These are phyloP conservation scores for Mortierella sp. DNA, from an alignment of 371 early-diverging fungal species.

Conservation along the genomic window DNA sequence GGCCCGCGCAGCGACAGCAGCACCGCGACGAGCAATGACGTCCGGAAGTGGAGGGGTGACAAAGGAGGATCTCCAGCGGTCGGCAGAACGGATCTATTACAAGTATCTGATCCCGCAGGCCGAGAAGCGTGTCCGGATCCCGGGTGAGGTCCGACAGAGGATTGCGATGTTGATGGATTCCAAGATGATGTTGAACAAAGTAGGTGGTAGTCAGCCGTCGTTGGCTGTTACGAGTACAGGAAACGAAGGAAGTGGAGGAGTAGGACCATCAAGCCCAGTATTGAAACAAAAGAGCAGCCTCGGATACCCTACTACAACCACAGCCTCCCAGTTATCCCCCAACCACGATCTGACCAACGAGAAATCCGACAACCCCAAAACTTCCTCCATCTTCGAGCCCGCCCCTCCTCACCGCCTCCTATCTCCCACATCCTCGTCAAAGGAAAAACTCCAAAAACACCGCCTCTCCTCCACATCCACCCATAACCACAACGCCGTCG, in stretches of 20 bases:
- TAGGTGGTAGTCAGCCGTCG: not conserved
- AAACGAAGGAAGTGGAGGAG: not conserved
- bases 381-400: not conserved
- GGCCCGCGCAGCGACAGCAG: not conserved
- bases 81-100: slow-evolving; percentile 69
- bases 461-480: not conserved
- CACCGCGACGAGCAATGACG: slow-evolving; percentile 14
- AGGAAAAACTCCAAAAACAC: not conserved
- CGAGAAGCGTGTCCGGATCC: slow-evolving; percentile 54
- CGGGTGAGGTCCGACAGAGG: slow-evolving; percentile 31
- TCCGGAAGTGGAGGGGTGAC: slow-evolving; percentile 51
- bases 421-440: not conserved
- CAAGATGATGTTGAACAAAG: slow-evolving; percentile 10
- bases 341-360: not conserved
- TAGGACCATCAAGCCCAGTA: not conserved
- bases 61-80: slow-evolving; percentile 68
- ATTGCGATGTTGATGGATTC: slow-evolving; percentile 39
- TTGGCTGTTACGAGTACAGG: not conserved
- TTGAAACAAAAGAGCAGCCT: slow-evolving; percentile 18
- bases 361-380: not conserved
- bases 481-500: not conserved
- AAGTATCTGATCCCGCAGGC: slow-evolving; percentile 70
- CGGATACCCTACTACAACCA: not conserved
- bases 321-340: not conserved
- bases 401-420: not conserved